Conservation (phyloP, 495 filamentous ascomycete species). For the Aspergillus nidulans region DNA sequence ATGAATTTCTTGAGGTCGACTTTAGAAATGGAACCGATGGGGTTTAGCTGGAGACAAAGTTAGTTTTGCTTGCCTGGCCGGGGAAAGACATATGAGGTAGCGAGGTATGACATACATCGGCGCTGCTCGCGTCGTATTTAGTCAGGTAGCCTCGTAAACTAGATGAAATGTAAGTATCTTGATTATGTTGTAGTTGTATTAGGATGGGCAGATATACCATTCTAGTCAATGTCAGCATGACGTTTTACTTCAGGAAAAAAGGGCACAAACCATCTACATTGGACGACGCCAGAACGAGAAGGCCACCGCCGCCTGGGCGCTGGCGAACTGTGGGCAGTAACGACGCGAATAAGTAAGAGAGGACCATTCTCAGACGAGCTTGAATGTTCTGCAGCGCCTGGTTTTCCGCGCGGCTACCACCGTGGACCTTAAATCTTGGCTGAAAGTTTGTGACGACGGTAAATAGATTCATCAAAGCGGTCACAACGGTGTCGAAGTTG, state of each 20-base stretch:
- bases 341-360: constrained; percentile 70
- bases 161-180: neutral
- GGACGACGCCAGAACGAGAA: constrained; percentile 62
- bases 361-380: constrained; percentile 74
- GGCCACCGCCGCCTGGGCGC: constrained; percentile 47
- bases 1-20: constrained; percentile 78
- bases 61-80: constrained; percentile 3
- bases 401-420: constrained; percentile 57
- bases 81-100: neutral
- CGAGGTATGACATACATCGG: constrained; percentile 39
- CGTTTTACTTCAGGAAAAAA: neutral
- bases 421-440: constrained; percentile 66
- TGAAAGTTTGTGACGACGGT: constrained; percentile 49
- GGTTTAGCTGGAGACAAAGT: constrained; percentile 44
- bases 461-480: constrained; percentile 51
- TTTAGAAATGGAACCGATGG: constrained; percentile 69
- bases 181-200: neutral
- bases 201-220: constrained; percentile 23
- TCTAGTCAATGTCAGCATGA: constrained; percentile 21
- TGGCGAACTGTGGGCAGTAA: constrained; percentile 56
- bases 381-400: constrained; percentile 79
- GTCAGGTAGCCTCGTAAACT: constrained; percentile 67
- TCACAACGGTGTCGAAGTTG: constrained; percentile 67
- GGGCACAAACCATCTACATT: constrained; percentile 46
- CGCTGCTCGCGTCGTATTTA: constrained; percentile 60